phyloP scores from a whole-genome alignment of 1,139 yeast genomes.

The Nakaseomyces bracarensis region DNA sequence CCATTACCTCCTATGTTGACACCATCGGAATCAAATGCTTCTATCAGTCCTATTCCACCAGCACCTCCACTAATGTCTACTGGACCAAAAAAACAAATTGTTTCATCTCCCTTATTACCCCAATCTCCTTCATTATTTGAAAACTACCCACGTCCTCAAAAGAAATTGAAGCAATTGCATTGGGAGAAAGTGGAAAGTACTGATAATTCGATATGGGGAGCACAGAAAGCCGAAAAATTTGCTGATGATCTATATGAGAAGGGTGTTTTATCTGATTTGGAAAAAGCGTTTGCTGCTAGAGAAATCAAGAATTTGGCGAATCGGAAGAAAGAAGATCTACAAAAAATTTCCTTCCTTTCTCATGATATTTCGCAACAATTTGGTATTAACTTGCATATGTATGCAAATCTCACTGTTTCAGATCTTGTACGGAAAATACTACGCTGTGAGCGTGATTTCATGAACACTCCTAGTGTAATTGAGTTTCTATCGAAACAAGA shows the following conservation, averaged over 20 bases:
- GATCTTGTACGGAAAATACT: constrained; percentile 52
- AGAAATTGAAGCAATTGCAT: constrained; percentile 69
- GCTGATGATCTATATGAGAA: constrained; percentile 54
- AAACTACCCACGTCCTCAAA: constrained; percentile 64
- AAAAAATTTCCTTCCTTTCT: constrained; percentile 53
- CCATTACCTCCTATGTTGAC: constrained; percentile 34
- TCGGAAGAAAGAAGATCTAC: constrained; percentile 38
- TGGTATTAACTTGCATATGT: constrained; percentile 65
- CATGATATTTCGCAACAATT: constrained; percentile 72
- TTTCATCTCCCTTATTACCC: constrained; percentile 33
- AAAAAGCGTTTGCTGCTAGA: constrained; percentile 68
- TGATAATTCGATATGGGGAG: constrained; percentile 60
- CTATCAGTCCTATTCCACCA: constrained; percentile 36
- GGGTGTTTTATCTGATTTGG: constrained; percentile 72
- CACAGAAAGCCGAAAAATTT: constrained; percentile 40
- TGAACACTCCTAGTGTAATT: constrained; percentile 52
- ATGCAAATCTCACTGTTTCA: constrained; percentile 44
- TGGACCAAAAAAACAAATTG: constrained; percentile 25
- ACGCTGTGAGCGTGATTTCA: constrained; percentile 51
- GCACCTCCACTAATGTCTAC: constrained; percentile 31
- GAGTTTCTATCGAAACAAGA: constrained; percentile 68
- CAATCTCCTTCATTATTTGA: constrained; percentile 44
- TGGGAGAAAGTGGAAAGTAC: constrained; percentile 72
- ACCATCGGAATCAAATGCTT: constrained; percentile 33
- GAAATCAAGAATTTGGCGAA: constrained; percentile 50